A percentile compares a stretch with the other conserved stretches of the same genome.
Conservation (phyloP, 495 filamentous ascomycete genomes). For the Polyplosphaeria fusca region DNA sequence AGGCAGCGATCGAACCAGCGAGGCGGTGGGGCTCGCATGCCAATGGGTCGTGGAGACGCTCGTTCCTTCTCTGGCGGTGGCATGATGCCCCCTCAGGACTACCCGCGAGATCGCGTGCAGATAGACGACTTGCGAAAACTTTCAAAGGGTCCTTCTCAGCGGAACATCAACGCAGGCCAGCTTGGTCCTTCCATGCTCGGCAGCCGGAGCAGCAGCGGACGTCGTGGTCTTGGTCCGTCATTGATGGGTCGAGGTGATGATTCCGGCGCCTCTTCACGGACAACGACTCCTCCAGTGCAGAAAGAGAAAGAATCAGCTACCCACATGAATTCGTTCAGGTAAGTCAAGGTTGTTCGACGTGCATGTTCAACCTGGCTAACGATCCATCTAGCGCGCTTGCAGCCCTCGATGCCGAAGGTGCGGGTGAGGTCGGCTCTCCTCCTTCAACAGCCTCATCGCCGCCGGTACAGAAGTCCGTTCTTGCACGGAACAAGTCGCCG, state of each 20-base stretch:
- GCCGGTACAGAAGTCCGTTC: slow-evolving; percentile 53
- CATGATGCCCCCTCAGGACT: slow-evolving; percentile 64
- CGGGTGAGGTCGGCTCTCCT: slow-evolving; percentile 57
- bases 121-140: slow-evolving; percentile 86
- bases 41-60: slow-evolving; percentile 78
- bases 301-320: slow-evolving; percentile 62
- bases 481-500: slow-evolving; percentile 52
- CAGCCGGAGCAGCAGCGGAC: slow-evolving; percentile 75
- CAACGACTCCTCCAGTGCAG: slow-evolving; percentile 72
- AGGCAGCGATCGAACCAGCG: slow-evolving; percentile 57
- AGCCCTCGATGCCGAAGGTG: slow-evolving; percentile 49
- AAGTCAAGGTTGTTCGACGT: not conserved
- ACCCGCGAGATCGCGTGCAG: slow-evolving; percentile 72
- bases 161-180: slow-evolving; percentile 48
- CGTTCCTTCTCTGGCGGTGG: slow-evolving; percentile 69
- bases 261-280: slow-evolving; percentile 78
- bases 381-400: slow-evolving; percentile 53
- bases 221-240: slow-evolving; percentile 70
- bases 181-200: slow-evolving; percentile 76
- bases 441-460: slow-evolving; percentile 60
- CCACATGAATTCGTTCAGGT: slow-evolving; percentile 89
- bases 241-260: slow-evolving; percentile 68
- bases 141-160: slow-evolving; percentile 54
- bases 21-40: slow-evolving; percentile 60
- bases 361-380: slow-evolving; percentile 35